Evolutionary conservation across 2,329 filamentous ascomycete species (phyloP).

Genomic region (Pseudocercospora cruenta): DNA sequence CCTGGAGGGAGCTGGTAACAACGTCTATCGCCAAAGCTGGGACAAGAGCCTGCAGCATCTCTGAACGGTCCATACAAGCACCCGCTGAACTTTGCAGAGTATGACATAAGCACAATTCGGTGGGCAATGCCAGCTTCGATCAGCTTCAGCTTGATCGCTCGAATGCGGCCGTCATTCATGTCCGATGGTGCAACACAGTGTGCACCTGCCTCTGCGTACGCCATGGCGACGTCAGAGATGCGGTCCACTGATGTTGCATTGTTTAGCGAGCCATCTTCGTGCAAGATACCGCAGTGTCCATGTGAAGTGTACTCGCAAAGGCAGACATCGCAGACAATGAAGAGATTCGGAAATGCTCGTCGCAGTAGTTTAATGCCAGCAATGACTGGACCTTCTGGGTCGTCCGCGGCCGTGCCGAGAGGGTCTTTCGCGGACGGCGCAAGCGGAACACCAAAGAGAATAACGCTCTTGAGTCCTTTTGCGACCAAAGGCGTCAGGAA

Average conservation of each 20-base stretch:
- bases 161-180: slow-evolving; percentile 98
- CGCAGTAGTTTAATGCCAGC: slow-evolving; percentile 81
- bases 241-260: slow-evolving; percentile 92
- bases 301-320: slow-evolving; percentile 98
- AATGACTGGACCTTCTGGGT: slow-evolving; percentile 90
- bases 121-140: slow-evolving; percentile 94
- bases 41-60: slow-evolving; percentile 87
- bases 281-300: slow-evolving; percentile 93
- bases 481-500: slow-evolving; percentile 84
- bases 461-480: slow-evolving; percentile 90
- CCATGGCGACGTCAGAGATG: slow-evolving; percentile 95
- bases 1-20: slow-evolving; percentile 97
- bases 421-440: slow-evolving; percentile 82
- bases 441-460: slow-evolving; percentile 92
- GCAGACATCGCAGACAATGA: slow-evolving; percentile 90
- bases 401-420: slow-evolving; percentile 87
- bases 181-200: slow-evolving; percentile 97
- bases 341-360: slow-evolving; percentile 83
- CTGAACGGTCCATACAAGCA: slow-evolving; percentile 97
- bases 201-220: slow-evolving; percentile 92
- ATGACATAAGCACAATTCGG: slow-evolving; percentile 91
- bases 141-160: slow-evolving; percentile 95
- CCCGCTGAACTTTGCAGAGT: slow-evolving; percentile 95
- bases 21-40: slow-evolving; percentile 89
- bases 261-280: slow-evolving; percentile 90